Conservation (phyloP, 208 protist genomes). For the Angomonas deanei region DNA sequence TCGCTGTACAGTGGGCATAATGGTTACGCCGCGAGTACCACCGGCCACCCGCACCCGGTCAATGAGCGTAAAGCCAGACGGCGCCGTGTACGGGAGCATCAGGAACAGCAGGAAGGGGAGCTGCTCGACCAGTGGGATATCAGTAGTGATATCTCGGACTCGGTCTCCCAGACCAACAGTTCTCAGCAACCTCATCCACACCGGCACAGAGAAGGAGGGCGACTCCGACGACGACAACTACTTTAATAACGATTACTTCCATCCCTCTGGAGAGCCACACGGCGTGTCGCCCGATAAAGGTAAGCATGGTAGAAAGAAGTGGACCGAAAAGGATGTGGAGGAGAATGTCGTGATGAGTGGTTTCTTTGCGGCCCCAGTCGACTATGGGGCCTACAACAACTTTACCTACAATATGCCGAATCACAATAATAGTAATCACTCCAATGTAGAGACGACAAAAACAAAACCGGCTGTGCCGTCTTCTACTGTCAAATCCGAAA, state of each 20-base stretch:
- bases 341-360: slow-evolving; percentile 10
- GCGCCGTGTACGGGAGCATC: slow-evolving; percentile 2
- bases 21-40: background rate
- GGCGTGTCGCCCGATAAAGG: background rate
- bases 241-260: background rate
- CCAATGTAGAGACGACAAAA: background rate
- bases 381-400: background rate
- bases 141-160: background rate
- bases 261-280: background rate
- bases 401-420: background rate
- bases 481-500: background rate
- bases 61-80: background rate
- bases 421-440: background rate
- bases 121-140: background rate
- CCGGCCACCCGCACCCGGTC: background rate
- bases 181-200: too few species aligned
- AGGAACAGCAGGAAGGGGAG: background rate
- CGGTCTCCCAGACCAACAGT: background rate
- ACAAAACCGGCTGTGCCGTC: background rate
- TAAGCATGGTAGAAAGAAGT: background rate
- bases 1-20: background rate
- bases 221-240: background rate
- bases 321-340: slow-evolving; percentile 2
- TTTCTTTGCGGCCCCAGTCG: background rate
- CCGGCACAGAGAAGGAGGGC: background rate